Evolutionary conservation across 2,329 filamentous ascomycete species (phyloP).

Genomic region (Pseudogymnoascus sp.): DNA sequence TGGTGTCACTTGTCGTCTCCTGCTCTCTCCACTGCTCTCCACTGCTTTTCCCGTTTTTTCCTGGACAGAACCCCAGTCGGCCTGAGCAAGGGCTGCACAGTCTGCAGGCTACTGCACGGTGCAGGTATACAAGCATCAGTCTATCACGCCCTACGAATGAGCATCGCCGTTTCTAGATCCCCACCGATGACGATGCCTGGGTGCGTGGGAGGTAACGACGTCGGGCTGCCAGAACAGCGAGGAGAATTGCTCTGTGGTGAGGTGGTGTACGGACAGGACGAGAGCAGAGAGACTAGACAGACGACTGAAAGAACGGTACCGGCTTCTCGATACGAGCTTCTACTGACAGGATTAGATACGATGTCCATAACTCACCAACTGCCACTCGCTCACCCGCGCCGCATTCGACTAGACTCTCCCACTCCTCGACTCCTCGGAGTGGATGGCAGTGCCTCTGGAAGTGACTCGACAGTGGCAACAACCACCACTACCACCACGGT

Average conservation of each 20-base stretch:
- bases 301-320: neutral
- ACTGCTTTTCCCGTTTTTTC: neutral
- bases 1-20: neutral
- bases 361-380: neutral
- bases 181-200: neutral
- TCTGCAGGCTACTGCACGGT: conserved; percentile 1
- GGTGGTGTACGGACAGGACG: neutral
- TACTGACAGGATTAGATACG: neutral
- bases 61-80: neutral
- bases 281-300: neutral
- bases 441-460: neutral
- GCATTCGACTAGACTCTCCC: neutral
- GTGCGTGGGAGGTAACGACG: neutral
- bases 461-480: neutral
- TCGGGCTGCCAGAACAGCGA: neutral
- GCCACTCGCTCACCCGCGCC: neutral
- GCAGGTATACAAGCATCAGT: neutral
- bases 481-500: neutral
- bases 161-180: neutral
- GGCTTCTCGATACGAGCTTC: neutral
- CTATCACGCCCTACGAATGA: neutral
- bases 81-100: neutral
- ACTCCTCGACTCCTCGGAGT: neutral
- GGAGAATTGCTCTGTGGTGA: neutral
- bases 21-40: neutral